A percentile compares a stretch with the other conserved stretches of the same genome.
phyloP scores from a whole-genome alignment of 2,329 filamentous ascomycete genomes.

The Passalora sequoiae region DNA sequence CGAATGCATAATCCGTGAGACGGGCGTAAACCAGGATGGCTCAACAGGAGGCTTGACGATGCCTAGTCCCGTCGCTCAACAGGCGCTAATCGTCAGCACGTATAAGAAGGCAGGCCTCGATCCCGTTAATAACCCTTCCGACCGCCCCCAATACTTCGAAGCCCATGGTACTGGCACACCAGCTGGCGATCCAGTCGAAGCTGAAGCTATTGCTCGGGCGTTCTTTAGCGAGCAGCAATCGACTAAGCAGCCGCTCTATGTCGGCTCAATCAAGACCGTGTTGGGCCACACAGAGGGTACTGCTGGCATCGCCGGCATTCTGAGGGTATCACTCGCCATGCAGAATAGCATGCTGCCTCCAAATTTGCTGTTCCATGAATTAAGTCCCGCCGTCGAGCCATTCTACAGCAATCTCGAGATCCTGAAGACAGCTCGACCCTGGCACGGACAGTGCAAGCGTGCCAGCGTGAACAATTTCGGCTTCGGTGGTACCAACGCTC shows the following conservation, averaged over 20 bases:
- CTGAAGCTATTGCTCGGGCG: conserved; percentile 14
- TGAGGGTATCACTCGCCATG: conserved; percentile 23
- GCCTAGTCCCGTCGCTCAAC: conserved; percentile 36
- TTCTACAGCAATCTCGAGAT: conserved; percentile 16
- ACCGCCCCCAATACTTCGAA: conserved; percentile 9
- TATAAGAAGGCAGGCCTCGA: conserved; percentile 44
- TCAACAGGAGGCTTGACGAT: conserved; percentile 36
- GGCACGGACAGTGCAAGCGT: conserved; percentile 21
- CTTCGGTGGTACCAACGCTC: conserved; percentile 25
- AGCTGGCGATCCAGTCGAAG: conserved; percentile 21
- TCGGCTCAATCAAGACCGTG: conserved; percentile 23
- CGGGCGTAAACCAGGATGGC: conserved; percentile 38
- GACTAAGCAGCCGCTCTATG: conserved; percentile 2
- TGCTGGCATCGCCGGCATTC: conserved; percentile 13
- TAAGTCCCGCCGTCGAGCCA: conserved; percentile 28
- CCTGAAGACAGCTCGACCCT: conserved; percentile 21
- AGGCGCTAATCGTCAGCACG: conserved; percentile 44
- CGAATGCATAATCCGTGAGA: conserved; percentile 36
- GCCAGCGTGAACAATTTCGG: conserved; percentile 23
- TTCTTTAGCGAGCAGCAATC: neutral
- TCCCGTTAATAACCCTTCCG: conserved; percentile 32
- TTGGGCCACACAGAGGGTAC: conserved; percentile 18
- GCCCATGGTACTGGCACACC: conserved; percentile 7
- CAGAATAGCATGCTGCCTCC: conserved; percentile 17
- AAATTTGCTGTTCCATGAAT: conserved; percentile 23